Evolutionary conservation across 371 early-diverging fungal genomes (phyloP).

Genomic region (Fennellomyces sp.): DNA sequence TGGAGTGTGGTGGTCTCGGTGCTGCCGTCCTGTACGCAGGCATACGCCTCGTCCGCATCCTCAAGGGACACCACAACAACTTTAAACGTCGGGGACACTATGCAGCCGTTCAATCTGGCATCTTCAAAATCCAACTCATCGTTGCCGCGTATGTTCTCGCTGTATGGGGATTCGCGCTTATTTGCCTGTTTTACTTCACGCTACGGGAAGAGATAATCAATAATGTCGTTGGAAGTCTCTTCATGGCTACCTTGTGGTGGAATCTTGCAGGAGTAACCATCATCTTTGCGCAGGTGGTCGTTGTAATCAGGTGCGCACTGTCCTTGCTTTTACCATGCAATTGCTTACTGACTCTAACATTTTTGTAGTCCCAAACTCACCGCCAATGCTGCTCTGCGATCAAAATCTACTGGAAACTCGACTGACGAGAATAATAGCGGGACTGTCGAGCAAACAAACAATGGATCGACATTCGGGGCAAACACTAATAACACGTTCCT

Average conservation of each 20-base stretch:
- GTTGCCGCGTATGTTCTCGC: constrained; percentile 19
- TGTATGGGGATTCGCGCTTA: constrained; percentile 23
- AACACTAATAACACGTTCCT: background rate
- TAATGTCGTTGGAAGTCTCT: constrained; percentile 17
- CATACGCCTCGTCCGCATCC: constrained; percentile 33
- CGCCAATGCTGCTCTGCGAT: constrained; percentile 8
- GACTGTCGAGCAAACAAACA: background rate
- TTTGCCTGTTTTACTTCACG: constrained; percentile 27
- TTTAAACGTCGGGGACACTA: background rate
- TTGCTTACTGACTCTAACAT: no score
- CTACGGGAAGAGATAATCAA: constrained; percentile 25
- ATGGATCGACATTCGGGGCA: background rate
- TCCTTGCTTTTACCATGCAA: no score
- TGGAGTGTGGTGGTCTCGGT: constrained; percentile 32
- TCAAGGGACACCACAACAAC: constrained; percentile 24
- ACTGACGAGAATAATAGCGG: constrained; percentile 1
- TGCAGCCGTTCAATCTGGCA: background rate
- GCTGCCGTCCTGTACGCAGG: constrained; percentile 39
- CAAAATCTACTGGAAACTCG: background rate
- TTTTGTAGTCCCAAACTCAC: constrained; percentile 17
- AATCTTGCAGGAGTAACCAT: constrained; percentile 24
- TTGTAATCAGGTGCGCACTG: constrained; percentile 25
- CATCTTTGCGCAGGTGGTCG: constrained; percentile 22
- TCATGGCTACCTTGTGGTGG: constrained; percentile 25
- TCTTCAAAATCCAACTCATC: constrained; percentile 17